phyloP scores from a whole-genome alignment of 805 yeast species.

The Lachancea mirantina region DNA sequence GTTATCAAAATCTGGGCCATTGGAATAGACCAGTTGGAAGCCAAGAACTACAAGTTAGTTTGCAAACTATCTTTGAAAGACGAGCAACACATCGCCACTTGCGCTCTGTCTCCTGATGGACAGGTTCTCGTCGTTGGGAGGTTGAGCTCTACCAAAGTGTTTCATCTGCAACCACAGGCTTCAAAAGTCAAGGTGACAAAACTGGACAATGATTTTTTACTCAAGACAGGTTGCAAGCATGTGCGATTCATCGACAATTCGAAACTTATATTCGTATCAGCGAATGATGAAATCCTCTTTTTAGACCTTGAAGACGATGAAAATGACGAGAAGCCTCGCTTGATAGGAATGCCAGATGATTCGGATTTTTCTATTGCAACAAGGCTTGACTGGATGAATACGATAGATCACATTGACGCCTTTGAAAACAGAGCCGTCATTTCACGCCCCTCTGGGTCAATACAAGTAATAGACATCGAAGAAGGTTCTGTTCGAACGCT shows the following conservation, averaged over 20 bases:
- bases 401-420: constrained; percentile 47
- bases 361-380: constrained; percentile 26
- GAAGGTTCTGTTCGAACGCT: constrained; percentile 34
- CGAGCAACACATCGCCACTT: constrained; percentile 72
- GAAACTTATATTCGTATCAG: constrained; percentile 44
- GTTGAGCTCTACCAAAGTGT: constrained; percentile 58
- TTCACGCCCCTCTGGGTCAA: constrained; percentile 57
- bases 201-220: constrained; percentile 35
- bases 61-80: constrained; percentile 60
- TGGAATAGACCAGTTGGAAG: constrained; percentile 26
- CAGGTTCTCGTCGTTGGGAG: constrained; percentile 66
- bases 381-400: constrained; percentile 41
- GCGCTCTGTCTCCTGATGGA: constrained; percentile 59
- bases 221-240: constrained; percentile 49
- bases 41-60: constrained; percentile 41
- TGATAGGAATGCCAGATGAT: constrained; percentile 36
- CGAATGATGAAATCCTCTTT: constrained; percentile 53
- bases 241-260: constrained; percentile 43
- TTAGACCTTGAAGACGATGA: constrained; percentile 37
- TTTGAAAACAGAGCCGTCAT: constrained; percentile 48
- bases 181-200: constrained; percentile 44
- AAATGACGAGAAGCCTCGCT: constrained; percentile 32
- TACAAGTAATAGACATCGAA: constrained; percentile 41
- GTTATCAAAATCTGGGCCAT: constrained; percentile 74
- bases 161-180: constrained; percentile 43